These are phyloP conservation scores for Metarhizium anisopliae DNA, from an alignment of 2,329 filamentous ascomycete species.

Conservation along the genomic window DNA sequence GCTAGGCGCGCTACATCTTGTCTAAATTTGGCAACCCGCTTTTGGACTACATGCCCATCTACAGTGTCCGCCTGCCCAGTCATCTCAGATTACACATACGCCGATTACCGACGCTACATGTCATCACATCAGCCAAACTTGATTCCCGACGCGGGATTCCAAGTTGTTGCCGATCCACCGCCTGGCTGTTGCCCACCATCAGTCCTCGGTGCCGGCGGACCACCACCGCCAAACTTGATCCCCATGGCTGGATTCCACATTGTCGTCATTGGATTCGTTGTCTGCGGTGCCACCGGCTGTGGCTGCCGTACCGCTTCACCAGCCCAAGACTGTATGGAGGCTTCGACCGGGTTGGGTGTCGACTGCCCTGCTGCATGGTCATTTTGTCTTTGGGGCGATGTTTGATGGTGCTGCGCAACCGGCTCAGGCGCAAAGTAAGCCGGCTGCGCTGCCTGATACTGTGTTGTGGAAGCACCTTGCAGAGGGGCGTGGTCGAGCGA, in stretches of 20 bases:
- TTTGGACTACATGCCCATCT: no score
- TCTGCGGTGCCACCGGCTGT: conserved; percentile 34
- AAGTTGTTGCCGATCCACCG: conserved; percentile 31
- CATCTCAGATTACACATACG: no score
- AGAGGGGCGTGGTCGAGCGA: conserved; percentile 17
- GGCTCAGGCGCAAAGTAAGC: conserved; percentile 9
- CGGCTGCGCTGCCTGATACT: conserved; percentile 8
- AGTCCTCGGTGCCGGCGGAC: conserved; percentile 5
- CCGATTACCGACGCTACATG: conserved; percentile 22
- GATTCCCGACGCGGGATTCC: conserved; percentile 52
- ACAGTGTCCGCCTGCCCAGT: no score
- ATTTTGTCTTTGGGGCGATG: conserved; percentile 15
- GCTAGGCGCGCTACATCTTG: no score
- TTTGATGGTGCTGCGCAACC: conserved; percentile 8
- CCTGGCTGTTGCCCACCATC: conserved; percentile 11
- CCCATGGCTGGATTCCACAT: conserved; percentile 72
- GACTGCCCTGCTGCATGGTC: conserved; percentile 16
- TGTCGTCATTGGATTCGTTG: conserved; percentile 18
- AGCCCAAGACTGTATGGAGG: conserved; percentile 51
- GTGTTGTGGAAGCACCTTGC: conserved; percentile 5
- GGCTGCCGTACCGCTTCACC: conserved; percentile 48
- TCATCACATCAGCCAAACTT: conserved; percentile 36
- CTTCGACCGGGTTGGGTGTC: conserved; percentile 29
- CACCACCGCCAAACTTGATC: conserved; percentile 54
- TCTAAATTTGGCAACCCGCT: no score